Percentiles rank a stretch among this genome's conserved stretches.
These are phyloP conservation scores for Cutaneotrichosporon curvatum DNA, from an alignment of 1,284 basidiomycete genomes.

Conservation along the genomic window DNA sequence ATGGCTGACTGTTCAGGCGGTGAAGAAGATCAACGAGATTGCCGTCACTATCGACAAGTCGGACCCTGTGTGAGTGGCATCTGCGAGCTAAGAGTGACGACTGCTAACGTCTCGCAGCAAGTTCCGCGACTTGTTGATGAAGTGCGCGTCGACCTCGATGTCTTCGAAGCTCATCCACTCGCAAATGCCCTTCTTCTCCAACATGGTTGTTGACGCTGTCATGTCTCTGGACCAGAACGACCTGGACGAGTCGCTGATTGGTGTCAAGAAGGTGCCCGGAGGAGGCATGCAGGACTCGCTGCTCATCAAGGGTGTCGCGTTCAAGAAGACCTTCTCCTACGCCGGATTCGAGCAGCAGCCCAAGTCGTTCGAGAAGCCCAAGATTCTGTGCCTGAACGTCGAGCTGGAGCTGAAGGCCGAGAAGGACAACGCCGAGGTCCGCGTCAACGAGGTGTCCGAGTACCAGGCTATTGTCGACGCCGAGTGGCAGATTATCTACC, in stretches of 20 bases:
- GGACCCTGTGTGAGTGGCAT: conserved; percentile 66
- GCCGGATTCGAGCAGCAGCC: conserved; percentile 99
- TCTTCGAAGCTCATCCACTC: conserved; percentile 99
- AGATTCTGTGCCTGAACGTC: conserved; percentile 91
- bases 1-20: conserved; percentile 55
- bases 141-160: conserved; percentile 98
- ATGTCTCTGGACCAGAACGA: conserved; percentile 86
- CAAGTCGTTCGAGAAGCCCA: conserved; percentile 81
- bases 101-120: conserved; percentile 51
- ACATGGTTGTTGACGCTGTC: conserved; percentile 98
- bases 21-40: conserved; percentile 79
- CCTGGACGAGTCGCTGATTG: conserved; percentile 92
- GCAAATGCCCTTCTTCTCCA: conserved; percentile 97
- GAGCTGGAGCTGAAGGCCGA: conserved; percentile 99
- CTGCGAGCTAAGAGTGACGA: not conserved
- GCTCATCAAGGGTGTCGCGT: conserved; percentile 82
- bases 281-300: conserved; percentile 96
- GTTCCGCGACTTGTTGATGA: conserved; percentile 88
- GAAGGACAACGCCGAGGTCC: conserved; percentile 98
- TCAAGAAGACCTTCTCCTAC: conserved; percentile 99
- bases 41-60: conserved; percentile 87
- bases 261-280: conserved; percentile 98
- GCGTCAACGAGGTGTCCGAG: conserved; percentile 91
- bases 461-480: conserved; percentile 99
- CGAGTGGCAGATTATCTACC: conserved; percentile 99